Percentiles rank a stretch among this genome's conserved stretches.
Conservation (phyloP, 176 grass and related monocot genomes). For the Tuctoria greenei region DNA sequence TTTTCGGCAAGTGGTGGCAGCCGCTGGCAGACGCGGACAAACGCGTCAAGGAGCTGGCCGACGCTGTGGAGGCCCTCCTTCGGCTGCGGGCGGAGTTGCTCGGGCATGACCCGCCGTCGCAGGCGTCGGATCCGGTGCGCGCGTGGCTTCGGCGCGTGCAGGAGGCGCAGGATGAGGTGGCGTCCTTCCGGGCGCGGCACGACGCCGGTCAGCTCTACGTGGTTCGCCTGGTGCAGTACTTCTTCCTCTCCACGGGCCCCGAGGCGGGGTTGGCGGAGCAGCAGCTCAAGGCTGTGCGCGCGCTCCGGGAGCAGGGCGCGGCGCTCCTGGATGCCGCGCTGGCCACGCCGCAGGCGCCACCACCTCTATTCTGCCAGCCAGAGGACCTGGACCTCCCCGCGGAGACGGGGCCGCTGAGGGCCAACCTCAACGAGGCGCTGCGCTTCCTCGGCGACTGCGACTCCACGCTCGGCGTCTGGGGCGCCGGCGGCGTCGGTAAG, state of each 20-base stretch:
- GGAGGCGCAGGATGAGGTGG: conserved; percentile 50
- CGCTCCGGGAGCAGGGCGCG: conserved; percentile 40
- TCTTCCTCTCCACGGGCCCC: conserved; percentile 41
- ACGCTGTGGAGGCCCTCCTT: conserved; percentile 41
- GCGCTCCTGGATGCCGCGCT: conserved; percentile 41
- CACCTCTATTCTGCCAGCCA: conserved; percentile 40
- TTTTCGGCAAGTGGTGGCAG: conserved; percentile 66
- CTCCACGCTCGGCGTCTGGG: conserved; percentile 48
- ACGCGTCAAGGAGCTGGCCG: conserved; percentile 47
- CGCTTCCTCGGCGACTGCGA: conserved; percentile 52
- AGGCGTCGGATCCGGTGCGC: conserved; percentile 38
- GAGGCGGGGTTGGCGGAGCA: conserved; percentile 28
- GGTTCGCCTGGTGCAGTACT: conserved; percentile 47
- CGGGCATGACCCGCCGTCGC: conserved; percentile 3
- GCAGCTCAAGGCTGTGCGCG: conserved; percentile 47
- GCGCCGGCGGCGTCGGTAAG: conserved; percentile 65
- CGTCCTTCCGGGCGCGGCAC: conserved; percentile 46
- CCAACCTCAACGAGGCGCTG: conserved; percentile 42
- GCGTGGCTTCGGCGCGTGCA: conserved; percentile 50
- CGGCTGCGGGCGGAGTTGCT: conserved; percentile 39
- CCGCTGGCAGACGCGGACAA: conserved; percentile 47
- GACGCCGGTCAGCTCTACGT: conserved; percentile 47
- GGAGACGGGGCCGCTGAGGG: not conserved
- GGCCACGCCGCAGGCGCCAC: conserved; percentile 43
- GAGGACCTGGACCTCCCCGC: conserved; percentile 43